These are phyloP conservation scores for Omphalotus guepiniiformis DNA, from an alignment of 768 basidiomycete genomes.

Conservation along the genomic window DNA sequence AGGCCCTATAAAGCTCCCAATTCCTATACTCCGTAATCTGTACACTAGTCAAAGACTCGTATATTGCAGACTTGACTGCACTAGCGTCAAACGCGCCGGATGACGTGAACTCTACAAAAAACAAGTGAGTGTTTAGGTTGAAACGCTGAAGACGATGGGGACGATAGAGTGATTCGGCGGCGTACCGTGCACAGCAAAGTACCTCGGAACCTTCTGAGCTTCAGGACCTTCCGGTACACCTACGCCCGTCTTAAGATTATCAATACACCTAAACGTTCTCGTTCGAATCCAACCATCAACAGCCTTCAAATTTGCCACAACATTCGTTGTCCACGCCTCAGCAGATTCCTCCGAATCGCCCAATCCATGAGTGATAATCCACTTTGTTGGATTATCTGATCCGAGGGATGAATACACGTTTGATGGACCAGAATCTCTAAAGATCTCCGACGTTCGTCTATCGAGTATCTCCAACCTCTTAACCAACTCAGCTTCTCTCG, in stretches of 20 bases:
- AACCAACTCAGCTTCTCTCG: conserved; percentile 38
- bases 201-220: conserved; percentile 30
- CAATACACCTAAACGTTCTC: conserved; percentile 34
- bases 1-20: conserved; percentile 46
- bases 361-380: conserved; percentile 30
- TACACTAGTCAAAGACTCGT: conserved; percentile 12
- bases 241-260: conserved; percentile 34
- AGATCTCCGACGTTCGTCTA: conserved; percentile 35
- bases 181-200: conserved; percentile 39
- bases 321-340: conserved; percentile 19
- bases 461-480: conserved; percentile 39
- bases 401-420: conserved; percentile 28
- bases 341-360: conserved; percentile 9
- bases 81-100: conserved; percentile 11
- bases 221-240: conserved; percentile 21
- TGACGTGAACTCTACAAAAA: conserved; percentile 17
- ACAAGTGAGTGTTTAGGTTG: conserved; percentile 8
- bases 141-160: neutral
- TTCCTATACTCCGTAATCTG: conserved; percentile 23
- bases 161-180: conserved; percentile 3
- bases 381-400: conserved; percentile 24
- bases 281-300: conserved; percentile 36
- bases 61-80: conserved; percentile 12
- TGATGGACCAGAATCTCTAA: conserved; percentile 30
- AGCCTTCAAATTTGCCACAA: conserved; percentile 14